Evolutionary conservation across 768 basidiomycete genomes (phyloP), one percentile per base, ranked within the genome.

Genomic region (Panaeolus cyanescens): DNA sequence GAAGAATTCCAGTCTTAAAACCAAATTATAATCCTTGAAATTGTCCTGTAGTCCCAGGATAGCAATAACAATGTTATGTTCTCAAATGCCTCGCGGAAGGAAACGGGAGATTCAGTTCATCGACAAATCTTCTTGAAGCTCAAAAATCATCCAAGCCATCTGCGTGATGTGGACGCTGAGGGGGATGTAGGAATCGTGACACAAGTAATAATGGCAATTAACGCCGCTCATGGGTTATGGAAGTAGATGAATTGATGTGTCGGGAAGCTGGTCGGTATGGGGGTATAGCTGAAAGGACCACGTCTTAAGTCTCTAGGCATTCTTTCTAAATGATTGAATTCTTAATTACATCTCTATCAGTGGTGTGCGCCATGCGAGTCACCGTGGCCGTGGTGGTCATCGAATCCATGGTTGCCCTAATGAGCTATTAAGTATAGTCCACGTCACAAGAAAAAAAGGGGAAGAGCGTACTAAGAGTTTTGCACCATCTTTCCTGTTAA

Each of bases 401-500:
- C 75, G 65, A 78, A 83, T 63, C 79, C 80, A 70, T 84, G 86
- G 62, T 79, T 75, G 30, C 85, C 85, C 86, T 88, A 58, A 65
- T 50, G 31, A 20, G 57, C 56, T n/a, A 7, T 45, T 55, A 58
- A 25, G 32, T 55, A 61, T 56, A 36, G 3, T 6, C 13, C n/a
- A 2, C 37, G 0, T n/a, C n/a, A n/a, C 19, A 15, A 59, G 53
- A 32, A 61, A 50, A 45, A 64, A 54, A 58, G 34, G 15, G n/a
- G 31, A 42, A 55, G 12, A n/a, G 58, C 80, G 61, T 74, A 92
- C 91, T 71, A 93, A 64, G 31, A 93, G 70, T 68, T 91, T 92
- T 25, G 85, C 80, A 42, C 90, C 91, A 66, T 92, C 91, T 80
- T 92, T 83, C 67, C 91, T 92, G 34, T 10, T 17, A 20, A 19